Base-by-base conservation (phyloP, 2,329 filamentous ascomycete genomes). In the Fusarium sp. region DNA sequence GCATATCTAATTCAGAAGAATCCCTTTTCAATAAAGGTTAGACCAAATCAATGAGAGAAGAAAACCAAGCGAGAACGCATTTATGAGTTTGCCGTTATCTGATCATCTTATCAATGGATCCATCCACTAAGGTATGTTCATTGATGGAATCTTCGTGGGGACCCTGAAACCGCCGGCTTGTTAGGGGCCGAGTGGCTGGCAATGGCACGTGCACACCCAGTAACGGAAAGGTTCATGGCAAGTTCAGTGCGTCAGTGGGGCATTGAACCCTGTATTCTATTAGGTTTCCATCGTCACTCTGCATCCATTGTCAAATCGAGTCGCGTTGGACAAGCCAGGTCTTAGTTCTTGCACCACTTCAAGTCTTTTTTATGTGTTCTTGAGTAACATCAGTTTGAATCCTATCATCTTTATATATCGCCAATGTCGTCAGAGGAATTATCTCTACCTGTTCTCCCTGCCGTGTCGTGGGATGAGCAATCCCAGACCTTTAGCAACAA, bases 361-460 rank as follows among this genome's bases (percentile, higher is more conserved):
- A 35, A 47, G 47, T 42, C 57, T 41, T 33, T 47, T 46, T 56
- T 60, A 53, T 73, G 44, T 42, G 20, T 50, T 45, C 45, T 71
- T 55, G 36, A 53, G 68, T 64, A 63, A 39, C 58, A 25, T 57
- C 45, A 60, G 39, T 47, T 50, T 20, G 12, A 39, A 53, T 14
- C 38, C 31, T 27, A 42, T 57, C 35, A 50, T 55, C 29, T 59
- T 47, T 50, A 58, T 52, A 9, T 17, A 55, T 39, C 31, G 52
- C 60, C 46, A 74, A 65, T 62, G 67, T 83, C 84, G 81, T 75
- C 81, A 14, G 83, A 85, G 29, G 84, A 86, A 70, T 81, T 81
- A 17, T 79, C 81, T 18, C 78, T 86, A 20, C 84, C 84, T 36
- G 75, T 70, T 25, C 79, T 85, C 20, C 81, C 81, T 4, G 80